Evolutionary conservation across 2,329 filamentous ascomycete genomes (phyloP), one percentile per base, ranked within the genome.

Genomic region (Aspergillus fumigatus): DNA sequence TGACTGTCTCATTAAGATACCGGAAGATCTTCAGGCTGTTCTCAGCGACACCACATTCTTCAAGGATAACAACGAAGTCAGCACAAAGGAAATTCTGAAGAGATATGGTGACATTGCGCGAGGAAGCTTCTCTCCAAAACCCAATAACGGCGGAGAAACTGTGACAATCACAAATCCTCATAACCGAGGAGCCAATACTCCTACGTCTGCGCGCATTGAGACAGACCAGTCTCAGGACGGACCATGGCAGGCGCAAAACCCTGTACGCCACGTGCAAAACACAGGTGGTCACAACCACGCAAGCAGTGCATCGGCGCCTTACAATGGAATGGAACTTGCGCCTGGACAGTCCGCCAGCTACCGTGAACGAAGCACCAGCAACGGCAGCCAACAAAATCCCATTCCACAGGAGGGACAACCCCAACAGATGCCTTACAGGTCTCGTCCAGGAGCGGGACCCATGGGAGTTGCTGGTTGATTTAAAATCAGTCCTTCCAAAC

Each of bases 81-180:
- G 93, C 1, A 96, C 92, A 5, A 99, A 99, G 74, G 94, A 99
- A 68, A 97, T 99, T 54, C 82, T 99, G 52, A 96, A 93, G 72
- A 86, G 91, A 55, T 97, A 95, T 74, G 92, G 92, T 51, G 90
- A 96, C 68, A 88, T 94, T 60, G 86, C 76, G 75, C 89, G 79
- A 77, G 83, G 77, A 76, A 79, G 74, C 84, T 85, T 74, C 76
- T 81, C 67, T 76, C 81, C 71, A 80, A 85, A 69, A 77, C 65
- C 70, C 23, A 82, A 72, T 62, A 73, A 71, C 77, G 80, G 69
- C 77, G 80, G 73, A 78, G 81, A 73, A 80, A 84, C 73, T 80
- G 76, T 73, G 60, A 77, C 69, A 56, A 73, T 73, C 57, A 75
- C 73, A 45, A 71, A 69, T 27, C 69, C 72, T 40, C 74, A 70